Percentiles rank a stretch among this genome's conserved stretches.
phyloP scores from a whole-genome alignment of 371 early-diverging fungal genomes.

The Funneliformis caledonium region DNA sequence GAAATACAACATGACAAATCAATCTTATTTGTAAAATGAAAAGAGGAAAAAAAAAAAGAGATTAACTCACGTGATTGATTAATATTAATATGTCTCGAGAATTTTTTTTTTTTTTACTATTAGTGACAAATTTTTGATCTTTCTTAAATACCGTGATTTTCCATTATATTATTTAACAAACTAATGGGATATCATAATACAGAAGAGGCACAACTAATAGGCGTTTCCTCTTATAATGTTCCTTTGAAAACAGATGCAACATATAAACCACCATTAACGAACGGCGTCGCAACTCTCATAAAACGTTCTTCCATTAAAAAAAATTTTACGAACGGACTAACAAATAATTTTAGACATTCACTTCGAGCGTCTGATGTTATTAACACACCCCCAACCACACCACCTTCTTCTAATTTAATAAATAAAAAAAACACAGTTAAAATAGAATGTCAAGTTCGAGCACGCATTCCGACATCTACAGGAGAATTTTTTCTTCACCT shows the following conservation, averaged over 20 bases:
- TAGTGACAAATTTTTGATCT: too few species aligned
- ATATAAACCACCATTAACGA: not conserved
- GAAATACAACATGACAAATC: not conserved
- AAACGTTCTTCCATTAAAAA: slow-evolving; percentile 30
- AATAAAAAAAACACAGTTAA: not conserved
- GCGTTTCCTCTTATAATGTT: slow-evolving; percentile 22
- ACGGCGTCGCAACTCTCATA: not conserved
- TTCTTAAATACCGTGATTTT: too few species aligned
- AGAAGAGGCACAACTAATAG: slow-evolving; percentile 4
- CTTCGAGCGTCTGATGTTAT: slow-evolving; percentile 8
- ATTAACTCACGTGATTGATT: not conserved
- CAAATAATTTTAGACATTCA: not conserved
- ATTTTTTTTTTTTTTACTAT: too few species aligned
- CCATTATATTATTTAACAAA: not conserved
- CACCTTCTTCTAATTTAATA: slow-evolving; percentile 7
- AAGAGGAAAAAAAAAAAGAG: too few species aligned
- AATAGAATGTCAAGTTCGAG: slow-evolving; percentile 75
- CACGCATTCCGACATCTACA: slow-evolving; percentile 85
- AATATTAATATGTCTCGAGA: not conserved
- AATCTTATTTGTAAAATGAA: not conserved
- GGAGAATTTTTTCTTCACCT: slow-evolving; percentile 84
- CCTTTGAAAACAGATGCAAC: not conserved
- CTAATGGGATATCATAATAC: slow-evolving; percentile 16
- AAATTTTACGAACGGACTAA: slow-evolving; percentile 27
- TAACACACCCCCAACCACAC: slow-evolving; percentile 7